Base-by-base conservation (phyloP, 192 early-diverging fungal species). In the Podochytrium sp. region DNA sequence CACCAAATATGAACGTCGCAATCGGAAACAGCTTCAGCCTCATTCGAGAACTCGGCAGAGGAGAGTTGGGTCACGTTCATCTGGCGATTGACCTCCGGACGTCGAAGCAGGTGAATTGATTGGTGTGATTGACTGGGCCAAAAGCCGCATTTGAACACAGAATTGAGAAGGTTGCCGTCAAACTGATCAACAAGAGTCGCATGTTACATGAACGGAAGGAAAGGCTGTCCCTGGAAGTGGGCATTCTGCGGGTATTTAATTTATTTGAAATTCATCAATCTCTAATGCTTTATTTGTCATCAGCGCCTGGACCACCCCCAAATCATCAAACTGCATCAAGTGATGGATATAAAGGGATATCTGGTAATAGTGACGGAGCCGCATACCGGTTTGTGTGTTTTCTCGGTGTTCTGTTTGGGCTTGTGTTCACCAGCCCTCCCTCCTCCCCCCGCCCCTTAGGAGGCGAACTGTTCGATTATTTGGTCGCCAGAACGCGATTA, bases 391-490 rank as follows among this genome's bases (percentile, higher is more conserved):
- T 42, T 53, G 52, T 20, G 7, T 6, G 25, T 23, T 23, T 52
- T 2, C 56, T 12, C 57, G 7, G 3, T 43, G 29, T n/a, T n/a
- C n/a, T n/a, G n/a, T n/a, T n/a, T n/a, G n/a, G n/a, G n/a, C n/a
- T n/a, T n/a, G 63, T 78, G 7, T 18, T 37, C 61, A 14, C 38
- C 41, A 30, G 64, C 27, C 47, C 23, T 6, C 12, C 50, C n/a
- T 25, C 29, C 23, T 1, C n/a, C 52, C 5, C 1, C n/a, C 35
- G 50, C 35, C 42, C 20, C 37, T 7, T 58, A 87, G 92, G 92
- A 64, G 96, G 96, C 42, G 96, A 98, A 81, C 83, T 98, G 43
- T 97, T 98, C 79, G 95, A 97, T 79, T 90, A 96, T 80, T 95
- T 98, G 65, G 85, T 98, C 43, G 93, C 95, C 0, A 94, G 94